A percentile compares a stretch with the other conserved stretches of the same genome.
phyloP scores from a whole-genome alignment of 2,329 filamentous ascomycete species.

The Beauveria sp. region DNA sequence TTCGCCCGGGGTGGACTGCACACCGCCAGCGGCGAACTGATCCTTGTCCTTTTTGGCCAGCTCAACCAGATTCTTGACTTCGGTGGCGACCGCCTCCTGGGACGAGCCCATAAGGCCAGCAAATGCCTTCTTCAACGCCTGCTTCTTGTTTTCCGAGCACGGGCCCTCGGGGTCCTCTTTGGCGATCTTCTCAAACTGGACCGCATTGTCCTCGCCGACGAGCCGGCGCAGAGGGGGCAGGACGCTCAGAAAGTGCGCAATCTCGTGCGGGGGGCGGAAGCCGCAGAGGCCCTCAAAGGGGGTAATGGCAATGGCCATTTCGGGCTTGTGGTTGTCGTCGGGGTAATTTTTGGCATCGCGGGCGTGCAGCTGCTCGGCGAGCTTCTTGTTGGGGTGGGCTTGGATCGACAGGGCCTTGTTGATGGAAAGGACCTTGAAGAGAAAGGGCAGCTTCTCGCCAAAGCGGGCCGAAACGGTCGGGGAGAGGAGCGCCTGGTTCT shows the following conservation, averaged over 20 bases:
- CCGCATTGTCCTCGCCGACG: conserved; percentile 57
- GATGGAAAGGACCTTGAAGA: conserved; percentile 97
- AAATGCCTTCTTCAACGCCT: conserved; percentile 68
- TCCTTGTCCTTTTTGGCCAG: conserved; percentile 62
- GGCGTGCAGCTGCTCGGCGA: conserved; percentile 70
- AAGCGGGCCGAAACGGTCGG: conserved; percentile 66
- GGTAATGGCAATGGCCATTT: conserved; percentile 98
- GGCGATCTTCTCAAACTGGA: conserved; percentile 45
- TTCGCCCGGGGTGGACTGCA: conserved; percentile 57
- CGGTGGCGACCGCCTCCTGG: conserved; percentile 44
- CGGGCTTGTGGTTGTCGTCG: conserved; percentile 98
- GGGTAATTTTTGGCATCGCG: conserved; percentile 91
- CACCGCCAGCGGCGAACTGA: conserved; percentile 68
- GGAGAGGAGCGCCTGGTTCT: conserved; percentile 78
- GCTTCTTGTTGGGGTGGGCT: conserved; percentile 91
- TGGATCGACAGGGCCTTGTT: conserved; percentile 95
- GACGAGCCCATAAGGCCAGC: conserved; percentile 73
- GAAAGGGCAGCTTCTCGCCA: conserved; percentile 77
- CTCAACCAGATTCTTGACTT: conserved; percentile 61
- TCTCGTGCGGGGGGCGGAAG: conserved; percentile 85
- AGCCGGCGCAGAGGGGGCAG: conserved; percentile 53
- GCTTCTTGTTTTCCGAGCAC: conserved; percentile 59
- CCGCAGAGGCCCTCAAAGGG: conserved; percentile 94
- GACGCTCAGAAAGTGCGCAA: conserved; percentile 68
- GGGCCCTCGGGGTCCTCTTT: conserved; percentile 32